These are phyloP conservation scores for Monascus ruber DNA, from an alignment of 2,329 filamentous ascomycete species.

Conservation along the genomic window DNA sequence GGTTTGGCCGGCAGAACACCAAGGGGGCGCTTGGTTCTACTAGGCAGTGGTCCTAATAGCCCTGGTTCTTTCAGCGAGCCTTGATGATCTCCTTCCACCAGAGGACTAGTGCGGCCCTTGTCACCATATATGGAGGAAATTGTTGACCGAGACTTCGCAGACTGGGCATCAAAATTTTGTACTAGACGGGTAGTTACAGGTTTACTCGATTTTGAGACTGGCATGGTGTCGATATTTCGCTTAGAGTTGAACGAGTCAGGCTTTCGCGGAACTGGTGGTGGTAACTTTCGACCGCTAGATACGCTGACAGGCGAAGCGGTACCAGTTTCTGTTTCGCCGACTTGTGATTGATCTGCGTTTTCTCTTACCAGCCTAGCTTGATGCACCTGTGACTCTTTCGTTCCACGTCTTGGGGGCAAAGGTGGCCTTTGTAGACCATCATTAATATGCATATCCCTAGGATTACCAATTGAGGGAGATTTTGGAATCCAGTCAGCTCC, in stretches of 20 bases:
- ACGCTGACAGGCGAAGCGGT: neutral
- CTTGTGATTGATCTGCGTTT: neutral
- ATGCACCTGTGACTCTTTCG: constrained; percentile 1
- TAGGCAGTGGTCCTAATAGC: neutral
- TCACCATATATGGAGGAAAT: neutral
- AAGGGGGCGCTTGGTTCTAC: neutral
- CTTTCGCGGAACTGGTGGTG: constrained; percentile 53
- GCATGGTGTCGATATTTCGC: neutral
- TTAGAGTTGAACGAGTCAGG: constrained; percentile 34
- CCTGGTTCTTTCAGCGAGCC: neutral
- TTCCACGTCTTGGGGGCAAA: constrained; percentile 13
- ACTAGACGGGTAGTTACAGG: neutral
- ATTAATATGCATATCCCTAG: constrained; percentile 3
- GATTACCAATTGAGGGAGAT: constrained; percentile 4
- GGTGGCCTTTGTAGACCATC: constrained; percentile 9
- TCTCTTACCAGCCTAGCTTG: neutral
- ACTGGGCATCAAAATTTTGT: neutral
- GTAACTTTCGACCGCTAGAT: constrained; percentile 15
- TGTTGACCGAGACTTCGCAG: too few species aligned
- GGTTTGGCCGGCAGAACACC: neutral
- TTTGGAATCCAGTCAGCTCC: constrained; percentile 70
- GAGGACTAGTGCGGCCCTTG: neutral
- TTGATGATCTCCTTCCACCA: neutral
- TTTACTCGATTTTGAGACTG: neutral
- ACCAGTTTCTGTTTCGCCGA: neutral